Conservation (phyloP, 768 basidiomycete species). For the Austroboletus eburneus region DNA sequence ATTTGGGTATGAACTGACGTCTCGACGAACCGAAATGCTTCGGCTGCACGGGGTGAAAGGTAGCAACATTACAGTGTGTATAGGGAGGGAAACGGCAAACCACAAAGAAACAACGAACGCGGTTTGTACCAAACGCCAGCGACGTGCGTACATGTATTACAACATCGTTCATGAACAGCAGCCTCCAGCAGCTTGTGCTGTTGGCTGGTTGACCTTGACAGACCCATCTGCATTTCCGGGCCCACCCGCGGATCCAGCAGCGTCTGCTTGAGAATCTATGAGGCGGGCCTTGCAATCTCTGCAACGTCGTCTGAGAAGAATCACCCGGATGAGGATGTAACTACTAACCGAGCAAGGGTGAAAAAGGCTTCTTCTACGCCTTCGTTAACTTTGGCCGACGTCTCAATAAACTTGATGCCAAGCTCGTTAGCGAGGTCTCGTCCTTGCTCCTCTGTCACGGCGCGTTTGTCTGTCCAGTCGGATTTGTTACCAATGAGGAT, state of each 20-base stretch:
- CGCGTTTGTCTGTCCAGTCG: constrained; percentile 95
- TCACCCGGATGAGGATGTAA: constrained; percentile 14
- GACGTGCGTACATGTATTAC: constrained; percentile 5
- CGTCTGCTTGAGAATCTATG: constrained; percentile 88
- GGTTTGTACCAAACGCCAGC: constrained; percentile 2
- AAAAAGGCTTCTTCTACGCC: constrained; percentile 99
- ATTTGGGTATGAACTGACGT: no score
- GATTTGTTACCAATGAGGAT: constrained; percentile 99
- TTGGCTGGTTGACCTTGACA: constrained; percentile 63
- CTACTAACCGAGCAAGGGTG: constrained; percentile 80
- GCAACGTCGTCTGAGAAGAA: no score
- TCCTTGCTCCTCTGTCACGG: constrained; percentile 88
- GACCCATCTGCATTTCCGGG: constrained; percentile 48
- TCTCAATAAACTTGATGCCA: constrained; percentile 97
- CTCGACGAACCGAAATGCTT: no score
- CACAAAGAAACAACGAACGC: constrained; percentile 9
- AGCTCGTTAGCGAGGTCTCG: constrained; percentile 89
- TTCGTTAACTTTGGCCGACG: constrained; percentile 94
- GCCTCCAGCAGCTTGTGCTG: constrained; percentile 38
- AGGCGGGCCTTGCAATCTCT: constrained; percentile 97
- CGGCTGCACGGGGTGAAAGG: constrained; percentile 7
- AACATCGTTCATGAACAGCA: constrained; percentile 52
- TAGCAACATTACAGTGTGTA: constrained; percentile 19
- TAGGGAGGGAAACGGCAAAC: constrained; percentile 8
- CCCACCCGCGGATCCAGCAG: constrained; percentile 35